A percentile compares a stretch with the other conserved stretches of the same genome.
phyloP scores from a whole-genome alignment of 2,329 filamentous ascomycete genomes.

The Ophiostoma montium region DNA sequence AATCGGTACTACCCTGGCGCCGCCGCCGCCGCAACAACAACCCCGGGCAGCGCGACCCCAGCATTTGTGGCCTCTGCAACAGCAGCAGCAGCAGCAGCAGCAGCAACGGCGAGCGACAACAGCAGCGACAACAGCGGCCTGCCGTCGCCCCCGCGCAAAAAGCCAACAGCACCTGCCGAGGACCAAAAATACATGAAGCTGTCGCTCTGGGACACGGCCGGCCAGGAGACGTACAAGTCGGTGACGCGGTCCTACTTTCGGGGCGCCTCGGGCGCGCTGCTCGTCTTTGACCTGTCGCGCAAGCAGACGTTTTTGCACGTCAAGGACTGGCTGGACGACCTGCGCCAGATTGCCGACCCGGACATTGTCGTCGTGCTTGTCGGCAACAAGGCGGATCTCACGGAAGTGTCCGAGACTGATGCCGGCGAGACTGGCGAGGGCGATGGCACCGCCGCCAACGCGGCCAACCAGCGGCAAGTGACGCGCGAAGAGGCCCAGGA shows the following conservation, averaged over 20 bases:
- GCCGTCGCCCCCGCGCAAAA: slow-evolving; percentile 31
- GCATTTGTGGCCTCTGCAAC: background rate
- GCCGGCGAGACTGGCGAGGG: slow-evolving; percentile 23
- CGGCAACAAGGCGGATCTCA: slow-evolving; percentile 86
- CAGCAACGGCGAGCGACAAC: slow-evolving; percentile 6
- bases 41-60: background rate
- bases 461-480: slow-evolving; percentile 60
- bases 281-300: slow-evolving; percentile 91
- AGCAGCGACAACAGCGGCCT: slow-evolving; percentile 25
- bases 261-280: slow-evolving; percentile 54
- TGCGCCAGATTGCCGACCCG: slow-evolving; percentile 88
- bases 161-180: slow-evolving; percentile 6
- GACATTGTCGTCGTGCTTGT: slow-evolving; percentile 91
- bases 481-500: slow-evolving; percentile 70
- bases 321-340: slow-evolving; percentile 85
- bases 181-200: slow-evolving; percentile 78
- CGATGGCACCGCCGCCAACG: slow-evolving; percentile 9
- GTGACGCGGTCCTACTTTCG: slow-evolving; percentile 92
- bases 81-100: slow-evolving; percentile 5
- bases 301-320: slow-evolving; percentile 75
- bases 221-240: slow-evolving; percentile 94
- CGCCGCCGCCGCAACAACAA: slow-evolving; percentile 9
- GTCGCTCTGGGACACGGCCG: slow-evolving; percentile 88
- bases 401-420: slow-evolving; percentile 23
- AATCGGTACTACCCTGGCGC: slow-evolving; percentile 18